Base-by-base conservation (phyloP, 2,329 filamentous ascomycete species). In the Diaporthe ampelina region DNA sequence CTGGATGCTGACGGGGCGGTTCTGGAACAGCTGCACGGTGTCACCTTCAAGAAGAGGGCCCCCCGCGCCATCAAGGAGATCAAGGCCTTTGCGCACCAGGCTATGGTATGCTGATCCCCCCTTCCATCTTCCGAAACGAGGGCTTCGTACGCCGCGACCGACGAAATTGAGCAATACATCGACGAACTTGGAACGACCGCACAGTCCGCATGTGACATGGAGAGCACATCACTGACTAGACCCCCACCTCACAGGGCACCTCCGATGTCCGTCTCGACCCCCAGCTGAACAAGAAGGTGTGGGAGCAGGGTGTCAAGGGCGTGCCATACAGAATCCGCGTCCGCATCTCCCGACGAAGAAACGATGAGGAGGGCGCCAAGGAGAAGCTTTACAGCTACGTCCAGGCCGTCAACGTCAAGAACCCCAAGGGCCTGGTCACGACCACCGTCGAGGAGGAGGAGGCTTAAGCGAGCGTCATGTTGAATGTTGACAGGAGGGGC, bases 221-320 rank as follows among this genome's bases (percentile, higher is more conserved):
- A 26, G 61, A 63, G 71, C 56, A 43, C 17, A 76, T 52, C 50
- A 56, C 72, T 72, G 63, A 73, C 67, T 17, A 43, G 26, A 74
- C 32, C n/a, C 37, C 26, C 35, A 50, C 19, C 43, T 40, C 70
- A 75, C 81, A 99, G 97, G 96, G 96, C 85, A 99, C 97, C 88
- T 88, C 91, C 84, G 97, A 99, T 86, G 97, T 99, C 89, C 97
- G 97, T 83, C 89, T 99, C 85, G 97, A 99, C 92, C 97, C 97
- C 84, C 94, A 97, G 90, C 90, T 99, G 84, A 99, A 99, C 94
- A 99, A 99, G 94, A 98, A 99, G 92, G 96, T 99, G 86, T 99
- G 97, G 97, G 97, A 99, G 90, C 91, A 93, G 85, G 97, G 97
- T 87, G 93, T 99, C 91, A 99, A 98, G 94, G 97, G 97, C 84